Evolutionary conservation across 192 early-diverging fungal species (phyloP), one percentile per base, ranked within the genome.

Genomic region (Spizellomyces sp.): DNA sequence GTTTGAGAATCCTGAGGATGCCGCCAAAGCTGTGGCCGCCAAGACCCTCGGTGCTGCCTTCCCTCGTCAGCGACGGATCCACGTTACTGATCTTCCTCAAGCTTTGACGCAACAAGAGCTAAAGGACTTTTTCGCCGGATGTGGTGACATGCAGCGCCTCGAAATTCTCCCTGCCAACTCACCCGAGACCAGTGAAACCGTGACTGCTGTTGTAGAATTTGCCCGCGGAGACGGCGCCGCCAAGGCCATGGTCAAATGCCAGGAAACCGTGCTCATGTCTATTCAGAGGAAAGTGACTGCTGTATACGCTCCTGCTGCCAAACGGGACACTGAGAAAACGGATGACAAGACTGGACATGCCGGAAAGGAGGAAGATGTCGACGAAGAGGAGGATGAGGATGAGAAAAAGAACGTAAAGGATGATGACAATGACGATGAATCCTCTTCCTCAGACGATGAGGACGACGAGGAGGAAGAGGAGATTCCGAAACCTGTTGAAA

Each of bases 31-130:
- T 48, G 73, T 81, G 19, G 64, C 62, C 7, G 77, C 68, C 54
- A 76, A 75, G 48, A 55, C 73, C 9, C 62, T 74, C 44, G 73
- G 64, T 66, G 67, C 59, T 9, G 79, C 79, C 22, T 81, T 76
- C 67, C 79, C 79, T n/a, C 55, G 79, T 10, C 79, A 81, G 59
- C 75, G 79, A 43, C 61, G 76, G 22, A 36, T 80, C 8, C 75
- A 65, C 3, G 14, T 80, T 7, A 61, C 48, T 8, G 42, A 55
- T 45, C 12, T 72, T 8, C 62, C 62, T 43, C 3, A 46, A 9
- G 58, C 15, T 19, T 42, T 54, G 43, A 52, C 73, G 6, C 69
- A 76, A 17, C 57, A 73, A 22, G 48, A 74, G 43, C 60, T 80
- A 8, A 8, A 42, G 21, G 56, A 58, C 5, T 52, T 77, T 46